Conservation (phyloP, 768 basidiomycete species). For the Suillus cothurnatus region DNA sequence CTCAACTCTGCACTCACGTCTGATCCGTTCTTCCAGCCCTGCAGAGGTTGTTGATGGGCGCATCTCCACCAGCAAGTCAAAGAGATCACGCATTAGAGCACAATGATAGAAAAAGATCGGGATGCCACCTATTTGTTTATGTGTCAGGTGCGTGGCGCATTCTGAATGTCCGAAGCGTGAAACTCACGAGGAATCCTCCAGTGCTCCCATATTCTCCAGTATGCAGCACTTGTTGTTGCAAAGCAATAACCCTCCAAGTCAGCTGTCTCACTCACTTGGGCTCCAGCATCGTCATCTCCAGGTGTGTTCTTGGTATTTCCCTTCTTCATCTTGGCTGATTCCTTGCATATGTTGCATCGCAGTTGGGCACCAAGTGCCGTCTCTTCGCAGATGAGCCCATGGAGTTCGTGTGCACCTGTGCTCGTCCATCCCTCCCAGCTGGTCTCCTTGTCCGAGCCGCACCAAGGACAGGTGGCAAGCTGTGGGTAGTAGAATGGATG, state of each 20-base stretch:
- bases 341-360: background rate
- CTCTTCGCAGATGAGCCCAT: background rate
- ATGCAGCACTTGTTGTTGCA: no score
- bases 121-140: constrained; percentile 13
- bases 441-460: background rate
- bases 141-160: no score
- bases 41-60: constrained; percentile 19
- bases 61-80: constrained; percentile 26
- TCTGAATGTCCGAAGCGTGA: no score
- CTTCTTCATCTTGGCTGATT: no score
- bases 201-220: no score
- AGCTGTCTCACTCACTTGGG: no score
- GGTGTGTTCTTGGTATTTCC: no score
- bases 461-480: no score
- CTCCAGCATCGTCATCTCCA: no score
- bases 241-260: no score
- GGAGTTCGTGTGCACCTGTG: background rate
- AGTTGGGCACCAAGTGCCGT: background rate
- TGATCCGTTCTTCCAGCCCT: constrained; percentile 25
- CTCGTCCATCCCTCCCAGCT: background rate
- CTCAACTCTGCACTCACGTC: constrained; percentile 14
- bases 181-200: no score
- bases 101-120: constrained; percentile 23
- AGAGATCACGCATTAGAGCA: constrained; percentile 24
- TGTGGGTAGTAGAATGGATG: background rate